Evolutionary conservation across 805 yeast species (phyloP).

Genomic region (Saturnispora galanensis): DNA sequence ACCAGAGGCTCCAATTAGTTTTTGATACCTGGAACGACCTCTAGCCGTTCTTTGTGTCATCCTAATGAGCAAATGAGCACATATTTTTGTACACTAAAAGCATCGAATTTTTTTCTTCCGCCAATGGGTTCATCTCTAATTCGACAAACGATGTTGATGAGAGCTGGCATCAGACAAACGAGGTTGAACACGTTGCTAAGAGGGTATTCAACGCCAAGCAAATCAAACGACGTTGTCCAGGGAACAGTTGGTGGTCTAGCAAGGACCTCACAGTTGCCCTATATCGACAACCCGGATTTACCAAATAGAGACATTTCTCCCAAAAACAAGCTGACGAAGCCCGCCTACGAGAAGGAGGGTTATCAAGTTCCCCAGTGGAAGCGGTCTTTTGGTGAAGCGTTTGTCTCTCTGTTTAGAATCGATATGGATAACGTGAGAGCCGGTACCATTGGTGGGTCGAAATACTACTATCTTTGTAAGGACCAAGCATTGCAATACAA

Average conservation of each 20-base stretch:
- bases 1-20: not conserved
- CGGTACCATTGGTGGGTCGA: constrained; percentile 89
- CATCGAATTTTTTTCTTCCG: not conserved
- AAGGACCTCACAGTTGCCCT: constrained; percentile 26
- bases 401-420: constrained; percentile 51
- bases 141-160: not conserved
- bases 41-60: not conserved
- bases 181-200: not conserved
- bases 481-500: constrained; percentile 71
- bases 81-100: not conserved
- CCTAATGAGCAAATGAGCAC: constrained; percentile 1
- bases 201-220: not conserved
- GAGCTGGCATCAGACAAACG: not conserved
- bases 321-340: constrained; percentile 23
- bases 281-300: constrained; percentile 26
- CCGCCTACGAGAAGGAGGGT: constrained; percentile 23
- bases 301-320: constrained; percentile 29
- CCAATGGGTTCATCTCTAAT: not conserved
- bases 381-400: constrained; percentile 52
- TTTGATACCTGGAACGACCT: not conserved
- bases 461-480: constrained; percentile 80
- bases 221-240: not conserved
- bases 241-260: constrained; percentile 20
- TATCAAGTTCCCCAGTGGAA: constrained; percentile 38
- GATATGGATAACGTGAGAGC: constrained; percentile 92